Evolutionary conservation across 2,329 filamentous ascomycete species (phyloP).

Genomic region (Mycocentrospora acerina): DNA sequence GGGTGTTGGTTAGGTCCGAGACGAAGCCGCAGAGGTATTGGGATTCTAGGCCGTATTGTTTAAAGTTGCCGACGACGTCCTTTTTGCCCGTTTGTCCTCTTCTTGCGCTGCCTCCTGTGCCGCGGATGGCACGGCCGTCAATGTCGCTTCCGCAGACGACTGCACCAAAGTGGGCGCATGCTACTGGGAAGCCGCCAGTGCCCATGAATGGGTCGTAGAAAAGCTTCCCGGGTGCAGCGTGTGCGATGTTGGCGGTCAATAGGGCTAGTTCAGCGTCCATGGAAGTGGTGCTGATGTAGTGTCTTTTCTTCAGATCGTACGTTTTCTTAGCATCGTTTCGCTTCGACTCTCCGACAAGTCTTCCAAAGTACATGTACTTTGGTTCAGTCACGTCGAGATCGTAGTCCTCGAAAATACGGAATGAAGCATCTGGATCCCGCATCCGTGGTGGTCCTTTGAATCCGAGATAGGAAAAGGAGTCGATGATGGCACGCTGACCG

Average conservation of each 20-base stretch:
- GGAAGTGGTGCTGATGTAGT: conserved; percentile 92
- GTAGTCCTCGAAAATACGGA: conserved; percentile 84
- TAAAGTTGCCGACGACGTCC: conserved; percentile 71
- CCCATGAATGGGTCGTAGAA: conserved; percentile 96
- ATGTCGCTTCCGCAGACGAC: conserved; percentile 86
- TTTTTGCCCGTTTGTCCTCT: conserved; percentile 46
- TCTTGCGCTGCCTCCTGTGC: conserved; percentile 52
- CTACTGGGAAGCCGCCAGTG: conserved; percentile 88
- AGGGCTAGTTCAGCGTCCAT: conserved; percentile 96
- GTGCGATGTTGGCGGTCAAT: conserved; percentile 86
- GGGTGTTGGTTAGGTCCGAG: conserved; percentile 85
- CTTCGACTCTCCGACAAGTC: conserved; percentile 66
- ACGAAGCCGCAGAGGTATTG: conserved; percentile 77
- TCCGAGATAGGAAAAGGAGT: conserved; percentile 75
- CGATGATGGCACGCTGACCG: conserved; percentile 73
- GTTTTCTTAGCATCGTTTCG: conserved; percentile 66
- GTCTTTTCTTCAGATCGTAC: conserved; percentile 89
- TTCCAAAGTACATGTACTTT: conserved; percentile 68
- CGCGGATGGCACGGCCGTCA: conserved; percentile 84
- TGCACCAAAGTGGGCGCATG: conserved; percentile 88
- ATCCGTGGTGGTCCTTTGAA: conserved; percentile 79
- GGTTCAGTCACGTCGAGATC: conserved; percentile 54
- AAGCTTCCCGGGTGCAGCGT: conserved; percentile 77
- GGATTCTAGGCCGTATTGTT: conserved; percentile 72
- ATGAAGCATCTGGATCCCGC: conserved; percentile 66